Evolutionary conservation across 2,329 filamentous ascomycete genomes (phyloP), one percentile per base, ranked within the genome.

Genomic region (Pseudogymnoascus sp.): DNA sequence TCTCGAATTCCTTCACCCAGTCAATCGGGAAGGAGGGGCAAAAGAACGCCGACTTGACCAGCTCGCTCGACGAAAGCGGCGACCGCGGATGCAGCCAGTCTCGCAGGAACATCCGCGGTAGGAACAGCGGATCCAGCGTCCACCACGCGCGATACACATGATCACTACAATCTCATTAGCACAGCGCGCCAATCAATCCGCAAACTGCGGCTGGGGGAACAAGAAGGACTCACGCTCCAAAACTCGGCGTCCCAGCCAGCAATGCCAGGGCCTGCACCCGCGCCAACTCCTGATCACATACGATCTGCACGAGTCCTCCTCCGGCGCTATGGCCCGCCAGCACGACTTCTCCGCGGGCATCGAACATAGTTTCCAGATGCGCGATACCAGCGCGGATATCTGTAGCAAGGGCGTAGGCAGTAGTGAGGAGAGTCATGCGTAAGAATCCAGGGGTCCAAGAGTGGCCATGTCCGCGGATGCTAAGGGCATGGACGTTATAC

Each of bases 31-130:
- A 75, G 4, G 62, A 62, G 0, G 67, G 60, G 4, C 71, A 73
- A 65, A 78, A 78, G 66, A 79, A 78, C 1, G 74, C 74, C 2
- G 68, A 66, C 20, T 74, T 73, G 5, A 79, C 72, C 14, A 78
- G 70, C 3, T 63, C 50, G 1, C 72, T 74, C 1, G 70, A 74
- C 4, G 72, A 73, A 2, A 77, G 67, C 3, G 75, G 70, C 22
- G 75, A 77, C 7, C 68, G 67, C 4, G 73, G 71, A 65, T 74
- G 73, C 43, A 67, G 64, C 6, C 71, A 61, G 61, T 74, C 71
- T 12, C 64, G 60, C n/a, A 72, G 65, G 59, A 70, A 63, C 63
- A 67, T 68, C 14, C 74, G 69, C 11, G 74, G 65, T 6, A 73
- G 64, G 63, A 77, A 76, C 64, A 71, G 72, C 4, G 74, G 73